A percentile compares a stretch with the other conserved stretches of the same genome.
These are phyloP conservation scores for Nemania sp. DNA, from an alignment of 2,329 filamentous ascomycete species.

Conservation along the genomic window DNA sequence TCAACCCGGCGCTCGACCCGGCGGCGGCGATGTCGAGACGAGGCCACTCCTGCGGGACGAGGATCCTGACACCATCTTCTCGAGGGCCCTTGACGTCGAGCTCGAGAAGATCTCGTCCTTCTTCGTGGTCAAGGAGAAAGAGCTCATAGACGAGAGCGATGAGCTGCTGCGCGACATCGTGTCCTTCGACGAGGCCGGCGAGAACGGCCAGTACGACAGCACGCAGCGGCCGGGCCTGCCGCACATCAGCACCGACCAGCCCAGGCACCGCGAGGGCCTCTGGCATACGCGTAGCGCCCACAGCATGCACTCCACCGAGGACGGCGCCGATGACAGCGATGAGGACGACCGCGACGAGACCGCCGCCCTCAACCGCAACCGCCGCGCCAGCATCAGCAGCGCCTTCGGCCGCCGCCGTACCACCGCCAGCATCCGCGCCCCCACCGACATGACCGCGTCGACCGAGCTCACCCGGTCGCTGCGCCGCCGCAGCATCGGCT, in stretches of 20 bases:
- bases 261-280: slow-evolving; percentile 44
- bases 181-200: slow-evolving; percentile 61
- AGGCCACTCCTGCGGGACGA: slow-evolving; percentile 76
- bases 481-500: slow-evolving; percentile 67
- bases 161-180: slow-evolving; percentile 76
- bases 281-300: slow-evolving; percentile 43
- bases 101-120: slow-evolving; percentile 94
- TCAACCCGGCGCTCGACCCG: slow-evolving; percentile 60
- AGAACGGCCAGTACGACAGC: slow-evolving; percentile 44
- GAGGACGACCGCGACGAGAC: slow-evolving; percentile 51
- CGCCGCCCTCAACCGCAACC: slow-evolving; percentile 53
- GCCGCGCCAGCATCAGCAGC: slow-evolving; percentile 44
- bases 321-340: slow-evolving; percentile 62
- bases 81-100: slow-evolving; percentile 80
- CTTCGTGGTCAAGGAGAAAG: slow-evolving; percentile 84
- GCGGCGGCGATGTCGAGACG: slow-evolving; percentile 73
- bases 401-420: slow-evolving; percentile 44
- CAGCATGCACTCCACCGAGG: slow-evolving; percentile 56
- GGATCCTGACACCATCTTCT: slow-evolving; percentile 82
- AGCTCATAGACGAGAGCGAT: slow-evolving; percentile 80
- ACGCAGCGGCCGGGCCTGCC: slow-evolving; percentile 33
- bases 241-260: slow-evolving; percentile 38
- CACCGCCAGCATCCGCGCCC: slow-evolving; percentile 43
- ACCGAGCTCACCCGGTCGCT: slow-evolving; percentile 61
- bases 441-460: slow-evolving; percentile 63